Evolutionary conservation across 2,329 filamentous ascomycete species (phyloP), one percentile per base, ranked within the genome.

Genomic region (Colletotrichum musae): DNA sequence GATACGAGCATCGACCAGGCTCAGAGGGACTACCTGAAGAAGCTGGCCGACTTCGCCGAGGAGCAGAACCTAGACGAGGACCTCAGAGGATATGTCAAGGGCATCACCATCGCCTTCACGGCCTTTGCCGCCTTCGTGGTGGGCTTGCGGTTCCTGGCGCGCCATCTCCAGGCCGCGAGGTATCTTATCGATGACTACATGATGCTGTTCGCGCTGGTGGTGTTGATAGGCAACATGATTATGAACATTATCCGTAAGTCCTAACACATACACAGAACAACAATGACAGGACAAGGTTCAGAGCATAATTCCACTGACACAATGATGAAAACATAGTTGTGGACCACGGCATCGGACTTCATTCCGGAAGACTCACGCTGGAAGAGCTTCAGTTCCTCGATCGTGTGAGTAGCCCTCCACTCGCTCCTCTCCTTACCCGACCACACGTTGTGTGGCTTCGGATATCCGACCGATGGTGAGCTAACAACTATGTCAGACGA

Each of bases 161-260:
- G 67, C 13, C 67, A 67, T n/a, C 62, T 70, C 1, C 67, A 70
- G 28, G 62, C 48, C 12, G 67, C 67, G 16, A 66, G 45, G 3
- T 70, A 70, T 18, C 45, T 70, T 1, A 70, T 61, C 16, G 67
- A 70, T 4, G 67, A 70, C n/a, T 70, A 70, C 43, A n/a, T 57
- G 13, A 70, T 70, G 67, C 21, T 70, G 45, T 54, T 54, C 2
- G 50, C 67, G 13, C 7, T 70, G 36, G 26, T 47, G 4, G 6
- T 70, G 21, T 32, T 70, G 18, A 24, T 70, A 15, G 67, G 67
- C 1, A 70, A 61, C 13, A 70, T 70, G 67, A n/a, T 56, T 15
- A 67, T 70, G 62, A 70, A 67, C 43, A 12, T 70, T 24, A 60
- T 70, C 26, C 24, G 67, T 70, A 36, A 52, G 67, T 66, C 4